A percentile compares a stretch with the other conserved stretches of the same genome.
These are phyloP conservation scores for Thielaviopsis cerberus DNA, from an alignment of 2,329 filamentous ascomycete genomes.

Conservation along the genomic window DNA sequence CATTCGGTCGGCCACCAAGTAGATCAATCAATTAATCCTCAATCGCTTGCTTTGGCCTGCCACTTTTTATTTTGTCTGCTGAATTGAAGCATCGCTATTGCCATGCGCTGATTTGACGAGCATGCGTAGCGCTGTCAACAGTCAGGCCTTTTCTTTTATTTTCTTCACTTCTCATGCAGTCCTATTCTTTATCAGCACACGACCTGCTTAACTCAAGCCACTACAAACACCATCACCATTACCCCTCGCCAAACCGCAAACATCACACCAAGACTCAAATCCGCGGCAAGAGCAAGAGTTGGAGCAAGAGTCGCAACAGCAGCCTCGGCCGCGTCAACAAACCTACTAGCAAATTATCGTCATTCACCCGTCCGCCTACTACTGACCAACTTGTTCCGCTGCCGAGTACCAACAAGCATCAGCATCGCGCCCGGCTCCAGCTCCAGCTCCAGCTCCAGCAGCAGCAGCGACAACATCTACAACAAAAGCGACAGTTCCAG, in stretches of 20 bases:
- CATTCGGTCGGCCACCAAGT: background rate
- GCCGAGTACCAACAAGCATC: background rate
- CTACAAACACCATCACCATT: background rate
- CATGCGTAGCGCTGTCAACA: constrained; percentile 9
- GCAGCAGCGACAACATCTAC: background rate
- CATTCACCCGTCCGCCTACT: background rate
- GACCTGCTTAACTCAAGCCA: constrained; percentile 2
- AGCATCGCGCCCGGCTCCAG: background rate
- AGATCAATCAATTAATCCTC: background rate
- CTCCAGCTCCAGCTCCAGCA: background rate
- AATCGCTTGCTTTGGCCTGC: background rate
- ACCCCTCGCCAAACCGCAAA: background rate
- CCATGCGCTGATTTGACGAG: constrained; percentile 11
- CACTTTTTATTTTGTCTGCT: background rate
- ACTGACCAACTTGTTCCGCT: background rate
- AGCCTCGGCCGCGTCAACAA: background rate
- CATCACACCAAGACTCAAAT: background rate
- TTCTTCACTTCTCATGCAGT: constrained; percentile 9
- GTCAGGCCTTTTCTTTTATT: background rate
- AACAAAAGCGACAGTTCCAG: too few species aligned
- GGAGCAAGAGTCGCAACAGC: background rate
- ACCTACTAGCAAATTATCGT: background rate
- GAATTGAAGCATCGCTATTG: background rate
- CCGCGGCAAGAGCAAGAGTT: background rate
- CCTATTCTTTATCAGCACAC: constrained; percentile 8